Evolutionary conservation across 768 basidiomycete species (phyloP), one percentile per base, ranked within the genome.

Genomic region (Phanerochaete carnosa): DNA sequence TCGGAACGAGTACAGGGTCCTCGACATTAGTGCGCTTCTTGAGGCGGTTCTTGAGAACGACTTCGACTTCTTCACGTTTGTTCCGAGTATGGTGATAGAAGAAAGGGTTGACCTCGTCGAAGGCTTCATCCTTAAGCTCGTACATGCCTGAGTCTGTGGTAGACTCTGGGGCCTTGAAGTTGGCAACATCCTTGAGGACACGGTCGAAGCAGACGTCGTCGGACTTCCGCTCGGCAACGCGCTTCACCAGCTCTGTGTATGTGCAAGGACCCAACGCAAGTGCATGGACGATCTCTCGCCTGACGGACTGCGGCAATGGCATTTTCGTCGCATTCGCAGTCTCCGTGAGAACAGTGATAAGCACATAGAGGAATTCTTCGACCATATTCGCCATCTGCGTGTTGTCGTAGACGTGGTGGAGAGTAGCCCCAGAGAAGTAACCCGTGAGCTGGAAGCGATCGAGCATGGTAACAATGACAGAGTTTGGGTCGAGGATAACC

Each of bases 31-130:
- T 82, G 64, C 79, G 79, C 77, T 87, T 90, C 78, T 83, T 87
- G 55, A 87, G 66, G 46, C 92, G 80, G 51, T 79, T 82, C 61
- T 84, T 80, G 51, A 95, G 75, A 3, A 90, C 82, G 45, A 79
- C 83, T 68, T 95, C 94, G 26, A 94, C 96, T 70, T 95, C 92
- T 67, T 96, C 93, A 43, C 95, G 83, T 66, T 93, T 88, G 75
- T 98, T 98, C 43, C 95, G 82, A 16, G 92, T 89, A 72, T 97
- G 98, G 70, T 98, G 95, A 69, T 90, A 92, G 77, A 95, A 97
- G 76, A 95, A 97, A 0, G 95, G 95, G 67, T 98, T 91, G 64
- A 98, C 90, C 64, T 97, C 91, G 62, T 87, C 89, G 72, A 85
- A 94, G 22, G 78, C 79, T 65, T 89, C 90, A 49, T 93, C 86